Evolutionary conservation across 257 asterid genomes (phyloP), one percentile per base, ranked within the genome.

Genomic region (Salvia miltiorrhiza): DNA sequence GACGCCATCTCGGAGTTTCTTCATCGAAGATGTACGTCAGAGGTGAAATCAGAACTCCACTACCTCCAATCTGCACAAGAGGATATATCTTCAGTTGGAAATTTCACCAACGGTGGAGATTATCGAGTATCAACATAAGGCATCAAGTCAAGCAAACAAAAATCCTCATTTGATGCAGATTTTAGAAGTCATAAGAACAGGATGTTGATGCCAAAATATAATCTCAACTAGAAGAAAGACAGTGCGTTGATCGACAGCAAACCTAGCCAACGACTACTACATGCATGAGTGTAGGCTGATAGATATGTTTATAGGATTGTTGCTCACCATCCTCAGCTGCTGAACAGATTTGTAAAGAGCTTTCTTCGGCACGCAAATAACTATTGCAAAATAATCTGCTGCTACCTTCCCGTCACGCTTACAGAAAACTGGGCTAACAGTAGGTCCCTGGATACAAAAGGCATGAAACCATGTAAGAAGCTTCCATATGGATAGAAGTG

Each of bases 1-100:
- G 88, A 44, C 82, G 93, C 97, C 99, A 94, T 79, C 99, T 85
- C 9, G 97, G 97, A 70, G 97, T 85, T 80, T 94, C 99, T 83
- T 89, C 96, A 0, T 94, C 99, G 8, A 94, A 94, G 64, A 94
- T 94, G 83, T 94, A 94, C 54, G 99, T 94, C 72, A 89, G 73
- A 8, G 97, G 96, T 39, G 99, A 91, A 70, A 94, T 63, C 79
- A 94, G 79, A 70, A 94, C 99, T 47, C 97, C 99, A 55, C 99
- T 89, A 43, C 99, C 99, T 64, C 99, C 99, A 81, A 91, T 86
- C 97, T 94, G 95, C 73, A 71, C 41, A n/a, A 50, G 20, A 44
- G n/a, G 59, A 57, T 30, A 13, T 30, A 13, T 6, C 69, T n/a
- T 50, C 16, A 56, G 40, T 4, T 16, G 41, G 35, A 37, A 58